Evolutionary conservation across 192 early-diverging fungal species (phyloP), one percentile per base, ranked within the genome.

Genomic region (Oehlia diaphana): DNA sequence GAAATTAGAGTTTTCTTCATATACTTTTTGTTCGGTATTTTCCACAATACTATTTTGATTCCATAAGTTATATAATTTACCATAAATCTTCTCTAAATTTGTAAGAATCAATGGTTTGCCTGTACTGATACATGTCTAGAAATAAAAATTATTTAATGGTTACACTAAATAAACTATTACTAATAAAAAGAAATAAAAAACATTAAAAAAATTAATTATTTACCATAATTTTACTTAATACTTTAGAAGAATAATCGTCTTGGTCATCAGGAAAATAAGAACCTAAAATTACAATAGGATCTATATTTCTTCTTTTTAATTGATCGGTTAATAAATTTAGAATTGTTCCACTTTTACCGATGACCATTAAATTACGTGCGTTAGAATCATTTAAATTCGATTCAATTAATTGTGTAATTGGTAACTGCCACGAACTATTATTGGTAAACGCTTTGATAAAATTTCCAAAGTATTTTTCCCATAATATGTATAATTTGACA

Each of bases 81-180:
- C 73, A 74, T 79, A 79, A 19, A 79, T 50, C 0, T 35, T 58
- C 23, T 79, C 66, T 31, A 79, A 50, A 79, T 74, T 61, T 16
- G 68, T 79, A 12, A 79, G 31, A 39, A 79, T 79, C 23, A 79
- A 35, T 28, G 78, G 78, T 62, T 50, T 69, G 47, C 78, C 78
- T 16, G 68, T 35, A 44, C 75, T 50, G 31, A 61, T 74, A 47
- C 71, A 79, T 72, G 74, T 74, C 65, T 72, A 79, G 9, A 37
- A 74, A 13, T 9, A 2, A 10, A n/a, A 61, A 7, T 42, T 0
- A 8, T 8, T 42, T 7, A 42, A 8, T 42, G 39, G 7, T 37
- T 37, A 37, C 7, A 44, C 26, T 26, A 26, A 26, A 26, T 26
- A 26, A 0, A 26, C 26, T 26, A 26, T 26, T 44, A 1, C 42